Evolutionary conservation across 2,329 filamentous ascomycete genomes (phyloP).

Genomic region (Xylariaceae sp.): DNA sequence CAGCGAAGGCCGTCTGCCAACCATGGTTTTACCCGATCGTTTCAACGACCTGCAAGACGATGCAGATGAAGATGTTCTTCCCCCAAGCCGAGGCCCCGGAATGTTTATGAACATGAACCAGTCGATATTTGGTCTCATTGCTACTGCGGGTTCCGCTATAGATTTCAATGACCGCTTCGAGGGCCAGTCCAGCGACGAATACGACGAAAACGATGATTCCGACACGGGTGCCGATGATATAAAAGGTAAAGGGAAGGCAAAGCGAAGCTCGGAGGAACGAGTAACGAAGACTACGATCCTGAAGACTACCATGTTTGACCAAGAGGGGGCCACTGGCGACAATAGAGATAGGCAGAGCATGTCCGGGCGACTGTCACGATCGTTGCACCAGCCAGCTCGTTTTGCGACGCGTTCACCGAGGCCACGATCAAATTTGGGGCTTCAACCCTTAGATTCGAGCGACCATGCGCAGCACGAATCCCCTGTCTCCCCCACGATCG

Average conservation of each 20-base stretch:
- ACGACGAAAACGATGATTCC: constrained; percentile 40
- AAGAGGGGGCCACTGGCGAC: constrained; percentile 32
- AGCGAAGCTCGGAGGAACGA: constrained; percentile 25
- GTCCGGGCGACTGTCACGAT: constrained; percentile 61
- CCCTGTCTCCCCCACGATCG: constrained; percentile 7
- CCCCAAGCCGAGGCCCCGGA: constrained; percentile 40
- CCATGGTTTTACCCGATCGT: constrained; percentile 50
- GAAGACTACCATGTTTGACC: constrained; percentile 32
- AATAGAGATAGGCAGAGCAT: constrained; percentile 52
- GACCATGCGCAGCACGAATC: constrained; percentile 24
- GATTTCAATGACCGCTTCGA: constrained; percentile 80
- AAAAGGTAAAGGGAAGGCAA: constrained; percentile 14
- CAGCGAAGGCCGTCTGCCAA: constrained; percentile 36
- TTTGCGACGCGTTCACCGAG: constrained; percentile 38
- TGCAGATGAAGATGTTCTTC: constrained; percentile 45
- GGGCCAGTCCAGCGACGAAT: constrained; percentile 73
- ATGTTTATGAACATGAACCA: constrained; percentile 78
- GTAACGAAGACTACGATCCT: constrained; percentile 33
- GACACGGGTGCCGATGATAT: constrained; percentile 24
- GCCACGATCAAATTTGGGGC: constrained; percentile 39
- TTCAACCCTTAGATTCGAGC: constrained; percentile 33
- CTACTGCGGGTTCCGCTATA: constrained; percentile 75
- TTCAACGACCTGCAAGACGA: constrained; percentile 46
- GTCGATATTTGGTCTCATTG: constrained; percentile 88
- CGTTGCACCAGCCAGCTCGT: constrained; percentile 55